These are phyloP conservation scores for Hypomontagnella submonticulosa DNA, from an alignment of 495 filamentous ascomycete species.

Conservation along the genomic window DNA sequence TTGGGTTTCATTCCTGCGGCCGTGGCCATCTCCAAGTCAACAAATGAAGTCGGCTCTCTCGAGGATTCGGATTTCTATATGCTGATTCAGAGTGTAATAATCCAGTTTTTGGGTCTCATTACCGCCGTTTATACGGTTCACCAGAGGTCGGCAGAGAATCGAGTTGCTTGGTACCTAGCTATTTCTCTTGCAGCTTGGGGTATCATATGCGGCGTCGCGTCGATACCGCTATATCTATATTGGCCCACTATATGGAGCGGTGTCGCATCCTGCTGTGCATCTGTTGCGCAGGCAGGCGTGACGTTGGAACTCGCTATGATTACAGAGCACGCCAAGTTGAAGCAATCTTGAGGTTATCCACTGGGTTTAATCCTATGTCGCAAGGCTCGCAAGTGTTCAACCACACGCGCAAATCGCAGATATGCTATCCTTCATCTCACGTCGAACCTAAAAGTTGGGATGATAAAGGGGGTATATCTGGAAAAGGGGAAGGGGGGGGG, in stretches of 20 bases:
- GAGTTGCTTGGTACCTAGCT: slow-evolving; percentile 15
- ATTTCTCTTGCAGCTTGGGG: slow-evolving; percentile 5
- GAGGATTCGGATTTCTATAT: slow-evolving; percentile 22
- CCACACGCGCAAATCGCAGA: too few relatives aligned
- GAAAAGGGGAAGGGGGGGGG: too few relatives aligned
- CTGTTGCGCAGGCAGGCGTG: neutral
- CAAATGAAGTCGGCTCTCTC: slow-evolving; percentile 4
- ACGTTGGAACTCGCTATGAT: slow-evolving; percentile 16
- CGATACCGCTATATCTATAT: slow-evolving; percentile 14
- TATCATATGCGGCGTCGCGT: slow-evolving; percentile 3
- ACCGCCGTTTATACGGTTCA: slow-evolving; percentile 1
- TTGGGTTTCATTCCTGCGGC: neutral
- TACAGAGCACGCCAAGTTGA: slow-evolving; percentile 6
- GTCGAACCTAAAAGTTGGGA: too few relatives aligned
- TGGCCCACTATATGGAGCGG: slow-evolving; percentile 21
- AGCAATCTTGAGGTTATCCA: slow-evolving; percentile 2
- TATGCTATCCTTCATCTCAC: too few relatives aligned
- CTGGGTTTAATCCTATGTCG: too few relatives aligned
- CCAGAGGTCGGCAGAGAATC: neutral
- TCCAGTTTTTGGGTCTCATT: slow-evolving; percentile 8
- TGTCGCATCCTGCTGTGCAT: slow-evolving; percentile 7
- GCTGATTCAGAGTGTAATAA: neutral
- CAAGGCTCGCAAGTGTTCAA: too few relatives aligned
- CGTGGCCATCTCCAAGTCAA: slow-evolving; percentile 15
- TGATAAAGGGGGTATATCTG: too few relatives aligned